phyloP scores from a whole-genome alignment of 2,329 filamentous ascomycete species.

The Cladosporium cucumerinum region DNA sequence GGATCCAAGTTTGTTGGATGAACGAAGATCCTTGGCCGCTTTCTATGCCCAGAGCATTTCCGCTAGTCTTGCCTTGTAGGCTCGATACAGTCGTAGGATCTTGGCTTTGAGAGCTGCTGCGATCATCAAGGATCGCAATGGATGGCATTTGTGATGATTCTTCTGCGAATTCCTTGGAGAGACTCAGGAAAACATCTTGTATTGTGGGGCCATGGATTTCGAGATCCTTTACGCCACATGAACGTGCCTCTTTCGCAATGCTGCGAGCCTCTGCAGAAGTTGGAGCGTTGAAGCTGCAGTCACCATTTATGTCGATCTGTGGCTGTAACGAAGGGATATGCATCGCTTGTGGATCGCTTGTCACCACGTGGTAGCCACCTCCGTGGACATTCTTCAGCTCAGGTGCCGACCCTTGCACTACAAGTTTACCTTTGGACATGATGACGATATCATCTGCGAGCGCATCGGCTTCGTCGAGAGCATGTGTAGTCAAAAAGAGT shows the following conservation, averaged over 20 bases:
- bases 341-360: not conserved
- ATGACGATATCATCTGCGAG: constrained; percentile 83
- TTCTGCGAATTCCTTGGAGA: constrained; percentile 70
- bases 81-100: constrained; percentile 20
- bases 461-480: constrained; percentile 84
- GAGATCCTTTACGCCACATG: constrained; percentile 65
- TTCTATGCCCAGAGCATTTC: constrained; percentile 21
- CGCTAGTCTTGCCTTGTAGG: constrained; percentile 24
- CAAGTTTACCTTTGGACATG: constrained; percentile 74
- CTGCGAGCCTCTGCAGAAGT: constrained; percentile 7
- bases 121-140: not conserved
- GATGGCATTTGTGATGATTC: constrained; percentile 35
- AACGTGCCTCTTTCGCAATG: not conserved
- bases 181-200: constrained; percentile 81
- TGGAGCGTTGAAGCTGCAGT: constrained; percentile 44
- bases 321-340: constrained; percentile 17
- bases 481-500: constrained; percentile 83
- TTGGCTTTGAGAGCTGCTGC: constrained; percentile 19
- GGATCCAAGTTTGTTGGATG: constrained; percentile 63
- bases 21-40: constrained; percentile 68
- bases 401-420: constrained; percentile 76
- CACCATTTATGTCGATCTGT: constrained; percentile 36
- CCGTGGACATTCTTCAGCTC: constrained; percentile 76
- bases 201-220: constrained; percentile 82
- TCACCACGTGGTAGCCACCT: constrained; percentile 69